phyloP scores from a whole-genome alignment of 2,329 filamentous ascomycete species.

The Penicillium sp. region DNA sequence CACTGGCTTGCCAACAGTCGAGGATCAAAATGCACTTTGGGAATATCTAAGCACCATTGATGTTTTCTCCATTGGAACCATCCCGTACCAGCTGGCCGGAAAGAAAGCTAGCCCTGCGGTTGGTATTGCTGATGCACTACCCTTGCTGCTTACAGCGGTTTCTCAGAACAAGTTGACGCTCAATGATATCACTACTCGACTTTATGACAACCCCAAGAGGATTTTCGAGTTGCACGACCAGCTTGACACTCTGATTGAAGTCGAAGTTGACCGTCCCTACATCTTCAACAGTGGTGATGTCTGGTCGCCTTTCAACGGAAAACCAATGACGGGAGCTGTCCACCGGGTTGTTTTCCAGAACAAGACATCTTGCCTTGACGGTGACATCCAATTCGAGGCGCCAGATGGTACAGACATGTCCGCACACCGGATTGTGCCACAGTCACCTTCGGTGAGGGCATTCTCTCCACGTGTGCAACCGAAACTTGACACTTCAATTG shows the following conservation, averaged over 20 bases:
- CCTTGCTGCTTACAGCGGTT: slow-evolving; percentile 71
- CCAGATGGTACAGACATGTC: slow-evolving; percentile 72
- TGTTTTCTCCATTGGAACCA: slow-evolving; percentile 72
- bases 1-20: slow-evolving; percentile 59
- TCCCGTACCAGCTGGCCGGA: slow-evolving; percentile 70
- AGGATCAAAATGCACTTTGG: slow-evolving; percentile 72
- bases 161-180: slow-evolving; percentile 68
- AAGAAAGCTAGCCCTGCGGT: slow-evolving; percentile 56
- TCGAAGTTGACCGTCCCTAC: slow-evolving; percentile 71
- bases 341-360: slow-evolving; percentile 73
- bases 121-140: slow-evolving; percentile 70
- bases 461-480: slow-evolving; percentile 38
- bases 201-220: slow-evolving; percentile 74
- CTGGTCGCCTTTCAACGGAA: slow-evolving; percentile 72
- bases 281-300: slow-evolving; percentile 48
- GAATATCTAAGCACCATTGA: slow-evolving; percentile 69
- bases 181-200: slow-evolving; percentile 66
- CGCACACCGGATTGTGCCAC: slow-evolving; percentile 50
- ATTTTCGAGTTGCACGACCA: slow-evolving; percentile 83
- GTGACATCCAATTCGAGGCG: slow-evolving; percentile 55
- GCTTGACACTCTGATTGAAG: slow-evolving; percentile 66
- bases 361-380: slow-evolving; percentile 71
- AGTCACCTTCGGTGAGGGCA: slow-evolving; percentile 57
- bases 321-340: slow-evolving; percentile 64
- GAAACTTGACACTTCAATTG: slow-evolving; percentile 34